Conservation (phyloP, 164 flowering plant species). For the Kingdonia uniflora region DNA sequence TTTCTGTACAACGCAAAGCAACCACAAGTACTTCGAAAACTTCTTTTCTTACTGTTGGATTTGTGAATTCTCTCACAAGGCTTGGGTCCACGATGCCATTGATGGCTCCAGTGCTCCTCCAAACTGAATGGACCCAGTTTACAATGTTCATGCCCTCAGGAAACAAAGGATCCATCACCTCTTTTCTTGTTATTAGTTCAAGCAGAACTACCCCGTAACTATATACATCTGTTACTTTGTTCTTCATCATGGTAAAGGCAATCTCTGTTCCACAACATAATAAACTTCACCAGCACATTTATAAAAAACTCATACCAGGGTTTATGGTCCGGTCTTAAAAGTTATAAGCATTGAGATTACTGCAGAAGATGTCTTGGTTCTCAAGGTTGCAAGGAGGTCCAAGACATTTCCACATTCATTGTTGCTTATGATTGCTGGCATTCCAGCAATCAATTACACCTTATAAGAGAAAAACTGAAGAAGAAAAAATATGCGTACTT, state of each 20-base stretch:
- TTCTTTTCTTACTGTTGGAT: conserved; percentile 32
- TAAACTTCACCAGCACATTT: too few species aligned
- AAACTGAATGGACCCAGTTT: conserved; percentile 38
- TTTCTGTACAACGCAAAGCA: conserved; percentile 58
- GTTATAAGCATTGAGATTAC: too few species aligned
- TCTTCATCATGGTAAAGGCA: conserved; percentile 41
- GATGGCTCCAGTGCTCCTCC: conserved; percentile 28
- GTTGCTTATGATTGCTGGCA: too few species aligned
- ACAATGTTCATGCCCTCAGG: conserved; percentile 35
- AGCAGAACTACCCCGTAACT: conserved; percentile 75
- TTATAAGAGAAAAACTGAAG: too few species aligned
- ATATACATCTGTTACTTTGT: conserved; percentile 66
- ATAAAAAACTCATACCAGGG: too few species aligned
- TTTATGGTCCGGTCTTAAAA: too few species aligned
- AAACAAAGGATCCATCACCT: conserved; percentile 43
- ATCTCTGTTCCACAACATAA: conserved; percentile 33
- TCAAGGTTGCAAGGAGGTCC: too few species aligned
- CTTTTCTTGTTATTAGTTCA: conserved; percentile 54
- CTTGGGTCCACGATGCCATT: conserved; percentile 39
- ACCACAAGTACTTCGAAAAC: conserved; percentile 33
- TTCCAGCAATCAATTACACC: too few species aligned
- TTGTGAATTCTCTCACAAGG: conserved; percentile 33
- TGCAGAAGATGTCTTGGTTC: too few species aligned
- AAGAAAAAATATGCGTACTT: too few species aligned
- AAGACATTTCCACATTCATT: too few species aligned